Conservation (phyloP, 164 flowering plant species). For the Magnolia sinica region DNA sequence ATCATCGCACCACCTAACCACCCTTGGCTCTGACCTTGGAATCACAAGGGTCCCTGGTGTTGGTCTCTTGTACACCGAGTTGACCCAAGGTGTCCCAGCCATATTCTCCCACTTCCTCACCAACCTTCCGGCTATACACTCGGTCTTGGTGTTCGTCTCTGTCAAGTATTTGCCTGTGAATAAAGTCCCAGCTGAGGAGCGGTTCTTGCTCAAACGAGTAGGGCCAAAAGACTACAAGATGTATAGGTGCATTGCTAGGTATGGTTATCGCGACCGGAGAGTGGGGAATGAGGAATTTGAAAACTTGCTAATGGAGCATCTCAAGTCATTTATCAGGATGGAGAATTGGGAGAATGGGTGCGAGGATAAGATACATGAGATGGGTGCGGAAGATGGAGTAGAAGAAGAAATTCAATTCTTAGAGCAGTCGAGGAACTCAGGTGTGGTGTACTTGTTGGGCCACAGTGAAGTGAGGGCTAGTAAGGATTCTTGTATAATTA, state of each 20-base stretch:
- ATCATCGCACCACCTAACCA: constrained; percentile 13
- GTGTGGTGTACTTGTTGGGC: constrained; percentile 21
- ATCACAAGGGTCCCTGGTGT: constrained; percentile 26
- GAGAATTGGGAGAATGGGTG: constrained; percentile 8
- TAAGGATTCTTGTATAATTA: constrained; percentile 12
- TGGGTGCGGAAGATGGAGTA: background rate
- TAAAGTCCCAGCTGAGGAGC: constrained; percentile 19
- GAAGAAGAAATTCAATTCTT: constrained; percentile 13
- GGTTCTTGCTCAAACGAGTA: constrained; percentile 20
- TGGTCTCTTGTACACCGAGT: constrained; percentile 25
- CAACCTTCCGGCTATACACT: constrained; percentile 31
- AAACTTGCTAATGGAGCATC: constrained; percentile 17
- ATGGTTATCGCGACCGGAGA: constrained; percentile 19
- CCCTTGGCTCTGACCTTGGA: constrained; percentile 9
- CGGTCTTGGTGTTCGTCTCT: constrained; percentile 28
- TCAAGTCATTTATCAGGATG: constrained; percentile 18
- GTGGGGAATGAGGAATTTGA: constrained; percentile 22
- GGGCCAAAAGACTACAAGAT: constrained; percentile 22
- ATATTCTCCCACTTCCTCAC: constrained; percentile 24
- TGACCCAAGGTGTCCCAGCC: constrained; percentile 22
- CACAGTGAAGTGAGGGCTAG: constrained; percentile 25
- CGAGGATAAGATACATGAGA: background rate
- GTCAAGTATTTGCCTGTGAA: constrained; percentile 24
- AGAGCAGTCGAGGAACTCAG: constrained; percentile 15
- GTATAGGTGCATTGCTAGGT: constrained; percentile 21